Evolutionary conservation across 352 stramenopile species (phyloP).

Genomic region (Aphanomyces cochlioides): DNA sequence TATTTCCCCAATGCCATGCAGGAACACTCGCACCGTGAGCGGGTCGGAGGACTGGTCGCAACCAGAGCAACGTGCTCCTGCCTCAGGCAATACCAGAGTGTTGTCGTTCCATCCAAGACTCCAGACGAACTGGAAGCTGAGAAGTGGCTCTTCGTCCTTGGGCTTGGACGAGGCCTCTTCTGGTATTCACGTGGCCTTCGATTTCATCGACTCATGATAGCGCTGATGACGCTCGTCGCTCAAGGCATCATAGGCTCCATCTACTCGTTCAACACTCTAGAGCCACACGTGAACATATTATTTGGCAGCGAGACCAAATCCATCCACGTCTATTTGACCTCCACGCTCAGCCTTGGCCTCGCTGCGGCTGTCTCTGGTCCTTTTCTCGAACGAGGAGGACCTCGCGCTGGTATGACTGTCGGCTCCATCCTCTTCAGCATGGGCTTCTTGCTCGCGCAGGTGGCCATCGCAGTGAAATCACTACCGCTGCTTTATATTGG

Average conservation of each 20-base stretch:
- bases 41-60: too few relatives aligned
- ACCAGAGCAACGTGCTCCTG: too few relatives aligned
- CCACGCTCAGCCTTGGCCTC: slow-evolving; percentile 22
- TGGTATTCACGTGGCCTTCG: neutral
- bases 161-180: neutral
- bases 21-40: too few relatives aligned
- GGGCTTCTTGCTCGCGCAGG: slow-evolving; percentile 9
- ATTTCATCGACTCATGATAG: slow-evolving; percentile 3
- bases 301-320: neutral
- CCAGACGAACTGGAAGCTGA: neutral
- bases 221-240: neutral
- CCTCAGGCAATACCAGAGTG: neutral
- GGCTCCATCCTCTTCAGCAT: slow-evolving; percentile 4
- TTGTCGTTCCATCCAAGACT: slow-evolving; percentile 12
- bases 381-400: slow-evolving; percentile 20
- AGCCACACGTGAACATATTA: neutral
- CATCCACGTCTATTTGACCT: slow-evolving; percentile 1
- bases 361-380: slow-evolving; percentile 25
- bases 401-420: slow-evolving; percentile 19
- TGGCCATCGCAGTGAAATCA: slow-evolving; percentile 14
- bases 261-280: slow-evolving; percentile 23
- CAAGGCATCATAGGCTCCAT: slow-evolving; percentile 27
- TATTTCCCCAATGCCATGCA: too few relatives aligned
- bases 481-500: slow-evolving; percentile 1
- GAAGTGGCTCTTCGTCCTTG: slow-evolving; percentile 8